A percentile compares a stretch with the other conserved stretches of the same genome.
These are phyloP conservation scores for Botrytis medusae DNA, from an alignment of 2,329 filamentous ascomycete genomes.

Conservation along the genomic window DNA sequence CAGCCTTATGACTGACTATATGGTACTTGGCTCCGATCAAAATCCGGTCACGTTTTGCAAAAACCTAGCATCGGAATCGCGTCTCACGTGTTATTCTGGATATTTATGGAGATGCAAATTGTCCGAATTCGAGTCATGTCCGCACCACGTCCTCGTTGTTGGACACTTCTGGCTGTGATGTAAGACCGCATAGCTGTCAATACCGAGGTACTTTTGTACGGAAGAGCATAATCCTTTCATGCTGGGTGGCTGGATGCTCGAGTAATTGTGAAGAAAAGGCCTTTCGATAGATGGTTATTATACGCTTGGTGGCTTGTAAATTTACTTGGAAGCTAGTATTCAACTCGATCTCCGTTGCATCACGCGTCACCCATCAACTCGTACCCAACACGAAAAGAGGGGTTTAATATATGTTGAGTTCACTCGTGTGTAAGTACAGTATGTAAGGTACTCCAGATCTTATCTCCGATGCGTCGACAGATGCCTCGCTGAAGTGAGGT, in stretches of 20 bases:
- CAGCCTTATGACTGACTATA: background rate
- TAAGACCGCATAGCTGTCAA: background rate
- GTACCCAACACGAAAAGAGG: background rate
- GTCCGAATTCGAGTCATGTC: background rate
- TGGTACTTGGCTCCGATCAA: background rate
- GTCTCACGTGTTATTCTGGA: background rate
- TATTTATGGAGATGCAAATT: background rate
- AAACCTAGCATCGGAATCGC: background rate
- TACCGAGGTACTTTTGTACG: background rate
- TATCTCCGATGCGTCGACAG: background rate
- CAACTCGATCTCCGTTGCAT: background rate
- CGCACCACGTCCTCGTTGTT: background rate
- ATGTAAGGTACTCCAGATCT: conserved; percentile 6
- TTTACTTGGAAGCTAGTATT: background rate
- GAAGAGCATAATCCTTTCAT: background rate
- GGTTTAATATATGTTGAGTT: background rate
- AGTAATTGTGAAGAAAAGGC: background rate
- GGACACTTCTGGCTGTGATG: background rate
- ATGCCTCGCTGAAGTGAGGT: background rate
- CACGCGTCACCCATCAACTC: background rate
- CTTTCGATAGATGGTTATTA: background rate
- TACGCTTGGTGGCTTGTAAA: background rate
- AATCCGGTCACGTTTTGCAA: background rate
- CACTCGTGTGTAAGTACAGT: background rate
- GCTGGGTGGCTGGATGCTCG: background rate